phyloP scores from a whole-genome alignment of 108 stramenopile species.

The Skeletonema potamos region DNA sequence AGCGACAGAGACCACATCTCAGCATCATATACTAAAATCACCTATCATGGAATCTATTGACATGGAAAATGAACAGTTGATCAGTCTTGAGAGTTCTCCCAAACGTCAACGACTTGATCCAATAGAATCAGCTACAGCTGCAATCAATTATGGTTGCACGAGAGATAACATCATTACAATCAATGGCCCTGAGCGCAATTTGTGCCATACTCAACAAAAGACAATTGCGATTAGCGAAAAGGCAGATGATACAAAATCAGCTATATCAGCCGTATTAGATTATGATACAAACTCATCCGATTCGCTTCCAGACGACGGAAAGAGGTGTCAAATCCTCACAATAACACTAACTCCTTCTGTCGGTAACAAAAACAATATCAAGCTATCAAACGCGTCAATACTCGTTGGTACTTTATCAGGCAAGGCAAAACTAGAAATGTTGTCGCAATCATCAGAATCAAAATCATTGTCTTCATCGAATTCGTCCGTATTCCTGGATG shows the following conservation, averaged over 20 bases:
- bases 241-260: background rate
- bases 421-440: conserved; percentile 21
- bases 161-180: background rate
- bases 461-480: background rate
- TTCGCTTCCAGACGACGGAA: background rate
- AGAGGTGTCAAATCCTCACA: conserved; percentile 21
- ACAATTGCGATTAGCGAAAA: background rate
- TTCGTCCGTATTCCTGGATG: conserved; percentile 10
- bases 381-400: background rate
- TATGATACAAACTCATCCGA: background rate
- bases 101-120: background rate
- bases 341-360: conserved; percentile 6
- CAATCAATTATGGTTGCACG: background rate
- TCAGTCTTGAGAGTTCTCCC: background rate
- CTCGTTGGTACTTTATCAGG: conserved; percentile 29
- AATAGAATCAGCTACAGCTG: background rate
- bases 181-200: background rate
- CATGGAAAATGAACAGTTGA: background rate
- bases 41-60: too few species aligned
- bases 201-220: background rate
- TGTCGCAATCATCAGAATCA: background rate
- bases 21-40: background rate
- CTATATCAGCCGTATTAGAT: background rate
- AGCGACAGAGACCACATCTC: background rate
- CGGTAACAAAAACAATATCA: background rate